Conservation (phyloP, 2,329 filamentous ascomycete genomes). For the Emydomyces testavorans region DNA sequence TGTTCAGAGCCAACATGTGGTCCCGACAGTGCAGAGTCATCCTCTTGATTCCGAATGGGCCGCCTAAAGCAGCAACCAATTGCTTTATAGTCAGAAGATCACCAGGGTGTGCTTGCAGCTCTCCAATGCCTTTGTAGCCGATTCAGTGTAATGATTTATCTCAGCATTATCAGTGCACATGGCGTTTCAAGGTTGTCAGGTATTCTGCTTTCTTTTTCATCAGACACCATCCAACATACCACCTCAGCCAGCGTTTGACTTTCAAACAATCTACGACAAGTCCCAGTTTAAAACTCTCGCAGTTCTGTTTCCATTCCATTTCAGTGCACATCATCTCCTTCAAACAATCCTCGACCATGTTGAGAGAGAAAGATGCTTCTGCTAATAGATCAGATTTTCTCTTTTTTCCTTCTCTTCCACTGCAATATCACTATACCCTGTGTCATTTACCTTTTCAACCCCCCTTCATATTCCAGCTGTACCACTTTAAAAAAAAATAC, state of each 20-base stretch:
- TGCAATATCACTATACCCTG: conserved; percentile 2
- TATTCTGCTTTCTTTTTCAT: not conserved
- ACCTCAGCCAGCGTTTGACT: not conserved
- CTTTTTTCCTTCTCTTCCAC: not conserved
- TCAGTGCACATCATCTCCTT: not conserved
- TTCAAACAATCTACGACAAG: not conserved
- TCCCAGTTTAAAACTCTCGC: not conserved
- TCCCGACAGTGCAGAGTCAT: conserved; percentile 26
- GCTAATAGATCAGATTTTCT: not conserved
- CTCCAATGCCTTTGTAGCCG: not conserved
- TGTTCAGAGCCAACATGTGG: conserved; percentile 24
- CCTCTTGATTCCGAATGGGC: conserved; percentile 38
- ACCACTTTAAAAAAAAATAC: not conserved
- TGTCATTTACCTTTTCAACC: not conserved
- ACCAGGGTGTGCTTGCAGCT: not conserved
- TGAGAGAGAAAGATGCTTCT: not conserved
- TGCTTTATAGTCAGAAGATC: not conserved
- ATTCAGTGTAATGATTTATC: not conserved
- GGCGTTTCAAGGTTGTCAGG: not conserved
- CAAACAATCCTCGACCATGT: not conserved
- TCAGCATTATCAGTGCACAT: not conserved
- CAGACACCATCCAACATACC: not conserved
- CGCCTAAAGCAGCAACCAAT: conserved; percentile 21
- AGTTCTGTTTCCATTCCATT: not conserved
- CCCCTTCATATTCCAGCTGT: not conserved